phyloP scores from a whole-genome alignment of 1,139 yeast genomes.

The Candida freyschussii region DNA sequence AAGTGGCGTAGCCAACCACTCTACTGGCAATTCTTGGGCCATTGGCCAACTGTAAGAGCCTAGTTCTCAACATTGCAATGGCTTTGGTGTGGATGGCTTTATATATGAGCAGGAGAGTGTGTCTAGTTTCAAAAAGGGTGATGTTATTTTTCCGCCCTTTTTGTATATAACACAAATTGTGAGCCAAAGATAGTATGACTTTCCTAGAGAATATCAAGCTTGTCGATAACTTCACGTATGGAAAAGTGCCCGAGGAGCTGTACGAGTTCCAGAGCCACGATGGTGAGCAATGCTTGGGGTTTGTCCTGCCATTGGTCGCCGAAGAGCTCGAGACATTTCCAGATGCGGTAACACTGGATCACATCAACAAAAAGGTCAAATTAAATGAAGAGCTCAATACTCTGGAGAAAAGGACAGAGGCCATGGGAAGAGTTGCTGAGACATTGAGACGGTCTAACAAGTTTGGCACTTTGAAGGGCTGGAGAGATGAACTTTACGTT shows the following conservation, averaged over 20 bases:
- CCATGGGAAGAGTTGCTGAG: conserved; percentile 41
- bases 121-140: no score
- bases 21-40: conserved; percentile 2
- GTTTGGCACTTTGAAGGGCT: conserved; percentile 55
- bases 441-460: conserved; percentile 36
- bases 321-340: conserved; percentile 31
- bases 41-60: no score
- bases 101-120: no score
- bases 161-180: no score
- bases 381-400: conserved; percentile 39
- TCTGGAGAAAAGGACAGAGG: conserved; percentile 41
- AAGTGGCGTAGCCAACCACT: conserved; percentile 2
- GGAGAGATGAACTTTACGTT: conserved; percentile 84
- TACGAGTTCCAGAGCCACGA: conserved; percentile 19
- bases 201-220: conserved; percentile 14
- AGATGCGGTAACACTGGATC: conserved; percentile 34
- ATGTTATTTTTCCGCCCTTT: no score
- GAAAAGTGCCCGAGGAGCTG: conserved; percentile 1
- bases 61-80: no score
- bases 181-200: no score
- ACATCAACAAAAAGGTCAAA: conserved; percentile 30
- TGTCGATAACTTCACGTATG: conserved; percentile 20
- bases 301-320: conserved; percentile 45
- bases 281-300: conserved; percentile 40
- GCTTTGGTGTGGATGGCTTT: no score